Conservation (phyloP, 2,329 filamentous ascomycete species). For the Waltergamsia citrina region DNA sequence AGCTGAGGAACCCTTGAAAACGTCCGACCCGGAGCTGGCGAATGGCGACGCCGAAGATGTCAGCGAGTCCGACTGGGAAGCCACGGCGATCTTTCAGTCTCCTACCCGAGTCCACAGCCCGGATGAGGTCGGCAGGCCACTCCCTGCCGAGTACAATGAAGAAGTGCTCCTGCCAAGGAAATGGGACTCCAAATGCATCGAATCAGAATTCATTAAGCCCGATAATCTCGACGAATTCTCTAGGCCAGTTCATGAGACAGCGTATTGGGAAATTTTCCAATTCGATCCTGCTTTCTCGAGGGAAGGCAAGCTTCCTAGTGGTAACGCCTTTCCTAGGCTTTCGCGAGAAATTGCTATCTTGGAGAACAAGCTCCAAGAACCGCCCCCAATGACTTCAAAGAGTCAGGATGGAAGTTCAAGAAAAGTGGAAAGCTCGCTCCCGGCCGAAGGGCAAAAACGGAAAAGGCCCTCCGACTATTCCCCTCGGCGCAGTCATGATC, state of each 20-base stretch:
- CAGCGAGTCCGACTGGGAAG: conserved; percentile 26
- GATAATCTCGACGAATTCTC: conserved; percentile 32
- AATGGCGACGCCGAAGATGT: conserved; percentile 10
- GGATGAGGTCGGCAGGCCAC: conserved; percentile 37
- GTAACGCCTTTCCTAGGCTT: neutral
- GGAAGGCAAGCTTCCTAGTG: conserved; percentile 2
- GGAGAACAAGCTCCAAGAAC: too few species aligned
- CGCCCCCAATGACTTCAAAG: too few species aligned
- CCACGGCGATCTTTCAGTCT: conserved; percentile 26
- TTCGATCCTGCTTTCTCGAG: conserved; percentile 32
- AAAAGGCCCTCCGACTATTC: neutral
- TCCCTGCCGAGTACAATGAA: conserved; percentile 30
- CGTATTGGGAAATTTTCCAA: conserved; percentile 27
- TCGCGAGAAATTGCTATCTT: neutral
- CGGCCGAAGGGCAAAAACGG: neutral
- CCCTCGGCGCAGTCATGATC: neutral
- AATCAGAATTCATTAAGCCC: conserved; percentile 32
- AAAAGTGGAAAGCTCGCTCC: too few species aligned
- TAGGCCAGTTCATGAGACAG: conserved; percentile 28
- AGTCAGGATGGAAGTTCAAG: too few species aligned
- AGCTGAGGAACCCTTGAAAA: too few species aligned
- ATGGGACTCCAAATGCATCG: conserved; percentile 30
- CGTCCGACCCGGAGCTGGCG: neutral
- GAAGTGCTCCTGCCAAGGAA: conserved; percentile 34
- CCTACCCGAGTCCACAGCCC: conserved; percentile 20